Evolutionary conservation across 352 stramenopile genomes (phyloP), one percentile per base, ranked within the genome.

Genomic region (Globisporangium takayamanum): DNA sequence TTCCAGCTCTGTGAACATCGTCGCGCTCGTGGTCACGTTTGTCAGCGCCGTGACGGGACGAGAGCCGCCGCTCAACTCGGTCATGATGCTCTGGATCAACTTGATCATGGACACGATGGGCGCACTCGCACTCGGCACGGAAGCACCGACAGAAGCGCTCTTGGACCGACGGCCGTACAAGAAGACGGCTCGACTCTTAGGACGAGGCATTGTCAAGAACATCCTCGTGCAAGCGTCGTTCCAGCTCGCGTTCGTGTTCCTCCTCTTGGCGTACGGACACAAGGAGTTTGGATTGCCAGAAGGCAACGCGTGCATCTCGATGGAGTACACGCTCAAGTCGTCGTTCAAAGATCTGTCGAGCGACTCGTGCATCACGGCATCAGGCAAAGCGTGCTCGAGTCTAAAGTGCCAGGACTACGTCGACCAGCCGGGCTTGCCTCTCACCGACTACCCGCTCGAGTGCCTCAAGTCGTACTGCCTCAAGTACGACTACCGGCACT

Each of bases 51-150:
- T 98, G 51, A 79, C 72, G 0, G 92, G 86, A 20, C 87, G 89
- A 51, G 88, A 93, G 46, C 81, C 84, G 28, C 82, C 80, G 3
- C 63, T 94, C 25, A 90, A 90, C 62, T 86, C 82, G 25, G 84
- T 94, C 45, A 91, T 92, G 81, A 92, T 94, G 81, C 74, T 94
- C 18, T 94, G 84, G 84, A 89, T 94, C 59, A 92, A 94, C 46
- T 59, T 94, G 12, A 92, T 92, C 59, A 94, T 92, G 80, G 84
- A 94, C 57, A 88, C 82, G 10, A 91, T 91, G 79, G 80, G 80
- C 1, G 80, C 82, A 1, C 47, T 91, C 2, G 84, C 84, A 12
- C 66, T 93, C 0, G 84, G 81, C 7, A 93, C 84, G 0, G 84
- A 93, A 50, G 74, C 69, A 0, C 84, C 84, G 6, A 90, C 79